Evolutionary conservation across 2,329 filamentous ascomycete species (phyloP), one percentile per base, ranked within the genome.

Genomic region (Periglandula ipomoeae): DNA sequence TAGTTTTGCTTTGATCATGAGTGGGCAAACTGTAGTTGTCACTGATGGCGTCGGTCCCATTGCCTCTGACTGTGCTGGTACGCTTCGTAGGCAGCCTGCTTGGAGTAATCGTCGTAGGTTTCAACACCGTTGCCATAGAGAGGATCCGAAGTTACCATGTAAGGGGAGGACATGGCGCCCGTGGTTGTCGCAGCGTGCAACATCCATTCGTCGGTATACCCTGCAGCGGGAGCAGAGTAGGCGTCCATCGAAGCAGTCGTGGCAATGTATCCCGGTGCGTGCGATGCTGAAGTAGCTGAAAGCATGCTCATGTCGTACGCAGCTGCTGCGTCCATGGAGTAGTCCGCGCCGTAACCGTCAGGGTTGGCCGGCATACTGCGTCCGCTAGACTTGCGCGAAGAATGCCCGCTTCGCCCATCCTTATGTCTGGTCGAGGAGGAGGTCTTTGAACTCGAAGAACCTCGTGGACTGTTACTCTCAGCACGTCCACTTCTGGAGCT

Each of bases 401-500:
- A 40, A 2, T 43, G 39, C 24, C 44, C 44, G 4, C 44, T 39
- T 11, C 42, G 39, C 30, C 46, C 23, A 24, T 45, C 44, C 9
- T 26, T 39, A 3, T 42, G 32, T 30, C 40, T 50, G 26, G 47
- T 34, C 30, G 50, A 30, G 4, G 13, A 43, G 40, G 19, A 39
- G 10, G 15, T 32, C 27, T 40, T 41, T n/a, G 40, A 47, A 15
- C 34, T 44, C 6, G 20, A 15, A 2, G 27, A 34, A 37, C 47
- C 34, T 38, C 24, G 35, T 7, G 48, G 43, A 3, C 45, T 53
- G n/a, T 35, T 48, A 24, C 48, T 50, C 8, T 34, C 13, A 9
- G 49, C 52, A 6, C 44, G 43, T 11, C 22, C 46, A 35, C 35
- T 44, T 27, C 44, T 48, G 4, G 46, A 44, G 26, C 49, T 44